Percentiles rank a stretch among this genome's conserved stretches.
phyloP scores from a whole-genome alignment of 2,329 filamentous ascomycete species.

The Diaporthe australafricana region DNA sequence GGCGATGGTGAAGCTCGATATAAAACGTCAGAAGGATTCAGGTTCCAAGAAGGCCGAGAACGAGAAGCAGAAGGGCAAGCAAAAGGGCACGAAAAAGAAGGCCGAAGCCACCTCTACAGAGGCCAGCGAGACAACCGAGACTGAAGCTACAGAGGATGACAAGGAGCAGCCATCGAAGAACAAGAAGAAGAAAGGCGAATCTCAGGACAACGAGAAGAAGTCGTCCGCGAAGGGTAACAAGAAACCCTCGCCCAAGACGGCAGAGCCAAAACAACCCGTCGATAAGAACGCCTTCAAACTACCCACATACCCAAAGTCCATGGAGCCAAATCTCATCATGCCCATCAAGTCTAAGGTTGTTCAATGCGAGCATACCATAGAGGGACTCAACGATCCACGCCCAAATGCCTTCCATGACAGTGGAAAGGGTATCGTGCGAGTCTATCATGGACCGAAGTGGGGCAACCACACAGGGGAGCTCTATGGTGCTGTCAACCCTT shows the following conservation, averaged over 20 bases:
- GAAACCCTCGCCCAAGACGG: constrained; percentile 25
- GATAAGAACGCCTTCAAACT: constrained; percentile 28
- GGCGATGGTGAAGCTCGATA: constrained; percentile 32
- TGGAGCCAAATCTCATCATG: constrained; percentile 58
- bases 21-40: not conserved
- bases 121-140: constrained; percentile 27
- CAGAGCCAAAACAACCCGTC: constrained; percentile 36
- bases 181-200: constrained; percentile 25
- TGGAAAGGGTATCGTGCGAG: constrained; percentile 62
- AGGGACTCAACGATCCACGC: constrained; percentile 62
- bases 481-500: constrained; percentile 48
- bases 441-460: constrained; percentile 69
- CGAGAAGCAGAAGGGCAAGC: constrained; percentile 37
- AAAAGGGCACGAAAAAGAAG: constrained; percentile 38
- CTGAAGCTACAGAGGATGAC: constrained; percentile 26
- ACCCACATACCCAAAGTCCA: constrained; percentile 36
- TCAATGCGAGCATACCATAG: constrained; percentile 67
- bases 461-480: constrained; percentile 60
- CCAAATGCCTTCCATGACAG: constrained; percentile 71
- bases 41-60: constrained; percentile 4
- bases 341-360: constrained; percentile 62
- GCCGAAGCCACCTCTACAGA: constrained; percentile 25
- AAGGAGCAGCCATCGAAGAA: constrained; percentile 40
- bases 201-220: constrained; percentile 31
- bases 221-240: constrained; percentile 5